Evolutionary conservation across 495 filamentous ascomycete genomes (phyloP).

Genomic region (Penicillium taxi): DNA sequence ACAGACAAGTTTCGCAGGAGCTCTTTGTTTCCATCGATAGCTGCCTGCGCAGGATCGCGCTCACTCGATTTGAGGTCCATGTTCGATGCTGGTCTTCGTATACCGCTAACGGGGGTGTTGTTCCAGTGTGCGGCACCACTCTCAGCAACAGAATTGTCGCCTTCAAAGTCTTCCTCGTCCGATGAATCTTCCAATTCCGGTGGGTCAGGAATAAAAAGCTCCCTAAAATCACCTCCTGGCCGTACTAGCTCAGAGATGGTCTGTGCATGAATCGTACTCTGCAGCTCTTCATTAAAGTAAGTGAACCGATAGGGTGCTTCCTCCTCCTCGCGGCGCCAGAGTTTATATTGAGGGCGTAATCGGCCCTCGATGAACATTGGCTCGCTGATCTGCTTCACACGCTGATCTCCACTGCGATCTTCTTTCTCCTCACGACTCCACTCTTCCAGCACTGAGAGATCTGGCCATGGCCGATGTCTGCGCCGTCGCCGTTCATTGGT

Average conservation of each 20-base stretch:
- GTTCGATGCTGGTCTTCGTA: neutral
- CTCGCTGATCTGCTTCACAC: slow-evolving; percentile 86
- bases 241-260: slow-evolving; percentile 87
- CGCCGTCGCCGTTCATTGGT: slow-evolving; percentile 47
- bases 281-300: slow-evolving; percentile 96
- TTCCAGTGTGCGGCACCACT: slow-evolving; percentile 3
- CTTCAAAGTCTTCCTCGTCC: slow-evolving; percentile 53
- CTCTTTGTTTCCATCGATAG: slow-evolving; percentile 11
- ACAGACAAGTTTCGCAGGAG: slow-evolving; percentile 21
- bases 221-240: slow-evolving; percentile 70
- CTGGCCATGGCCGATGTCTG: slow-evolving; percentile 54
- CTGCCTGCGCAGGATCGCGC: neutral
- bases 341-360: slow-evolving; percentile 66
- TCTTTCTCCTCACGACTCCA: slow-evolving; percentile 92
- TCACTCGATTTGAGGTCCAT: slow-evolving; percentile 1
- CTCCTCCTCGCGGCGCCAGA: slow-evolving; percentile 82
- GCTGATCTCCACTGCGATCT: slow-evolving; percentile 74
- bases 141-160: slow-evolving; percentile 14
- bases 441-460: slow-evolving; percentile 71
- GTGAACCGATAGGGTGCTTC: slow-evolving; percentile 93
- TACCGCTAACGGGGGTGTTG: neutral
- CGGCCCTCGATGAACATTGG: slow-evolving; percentile 86
- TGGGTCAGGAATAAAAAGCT: slow-evolving; percentile 76
- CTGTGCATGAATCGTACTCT: slow-evolving; percentile 88
- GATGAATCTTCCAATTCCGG: slow-evolving; percentile 55